phyloP scores from a whole-genome alignment of 225 moss, liverwort and hornwort species.

The Physcomitrellopsis africana region DNA sequence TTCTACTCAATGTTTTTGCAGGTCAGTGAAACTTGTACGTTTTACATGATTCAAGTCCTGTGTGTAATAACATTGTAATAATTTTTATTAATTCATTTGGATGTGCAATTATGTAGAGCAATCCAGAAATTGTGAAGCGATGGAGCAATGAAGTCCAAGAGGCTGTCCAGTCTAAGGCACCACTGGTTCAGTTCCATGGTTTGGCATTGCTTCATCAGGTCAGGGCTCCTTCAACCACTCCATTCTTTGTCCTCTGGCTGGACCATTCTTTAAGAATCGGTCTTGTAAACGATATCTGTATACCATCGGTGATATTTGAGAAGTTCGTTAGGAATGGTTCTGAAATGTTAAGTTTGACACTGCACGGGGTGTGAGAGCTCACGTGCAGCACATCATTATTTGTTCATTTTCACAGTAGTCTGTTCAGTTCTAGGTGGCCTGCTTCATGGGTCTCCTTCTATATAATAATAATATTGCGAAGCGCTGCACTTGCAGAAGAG shows the following conservation, averaged over 20 bases:
- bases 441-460: slow-evolving; percentile 1
- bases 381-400: neutral
- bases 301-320: neutral
- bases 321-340: neutral
- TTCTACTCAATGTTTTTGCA: neutral
- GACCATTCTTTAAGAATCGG: neutral
- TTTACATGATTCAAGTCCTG: neutral
- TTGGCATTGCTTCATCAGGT: slow-evolving; percentile 92
- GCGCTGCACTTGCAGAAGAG: slow-evolving; percentile 14
- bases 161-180: slow-evolving; percentile 84
- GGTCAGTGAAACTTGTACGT: neutral
- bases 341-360: neutral
- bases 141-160: slow-evolving; percentile 96
- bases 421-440: slow-evolving; percentile 1
- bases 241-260: neutral
- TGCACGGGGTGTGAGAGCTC: neutral
- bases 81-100: slow-evolving; percentile 1
- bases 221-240: neutral
- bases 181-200: slow-evolving; percentile 90
- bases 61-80: slow-evolving; percentile 1
- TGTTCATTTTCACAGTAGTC: slow-evolving; percentile 1
- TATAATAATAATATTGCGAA: neutral
- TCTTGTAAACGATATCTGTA: neutral
- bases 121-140: slow-evolving; percentile 88
- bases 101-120: slow-evolving; percentile 55